Conservation (phyloP, 805 yeast species). For the Ogataea allantospora region DNA sequence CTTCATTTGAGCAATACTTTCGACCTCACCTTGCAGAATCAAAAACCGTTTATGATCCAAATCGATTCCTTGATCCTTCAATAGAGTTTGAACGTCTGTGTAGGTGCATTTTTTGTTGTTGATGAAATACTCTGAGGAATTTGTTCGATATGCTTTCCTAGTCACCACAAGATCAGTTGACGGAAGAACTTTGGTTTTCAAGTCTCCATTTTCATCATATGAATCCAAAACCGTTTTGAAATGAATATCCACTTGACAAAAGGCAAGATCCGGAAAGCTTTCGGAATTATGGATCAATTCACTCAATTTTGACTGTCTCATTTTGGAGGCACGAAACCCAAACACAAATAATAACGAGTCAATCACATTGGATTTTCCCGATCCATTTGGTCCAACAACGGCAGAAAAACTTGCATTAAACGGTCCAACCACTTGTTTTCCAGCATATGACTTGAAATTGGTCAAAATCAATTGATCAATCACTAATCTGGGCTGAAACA, state of each 20-base stretch:
- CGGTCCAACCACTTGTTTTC: conserved; percentile 90
- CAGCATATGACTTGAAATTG: conserved; percentile 95
- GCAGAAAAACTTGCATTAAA: conserved; percentile 93
- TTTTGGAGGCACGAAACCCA: conserved; percentile 93
- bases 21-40: conserved; percentile 97
- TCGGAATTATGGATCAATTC: conserved; percentile 93
- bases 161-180: conserved; percentile 66
- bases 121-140: conserved; percentile 74
- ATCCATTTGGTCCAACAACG: conserved; percentile 97
- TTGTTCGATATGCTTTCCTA: conserved; percentile 75
- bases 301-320: conserved; percentile 93
- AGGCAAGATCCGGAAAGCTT: conserved; percentile 57
- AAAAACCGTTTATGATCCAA: conserved; percentile 91
- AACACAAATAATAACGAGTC: conserved; percentile 97
- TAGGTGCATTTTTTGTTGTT: conserved; percentile 70
- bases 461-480: conserved; percentile 71
- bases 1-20: conserved; percentile 97
- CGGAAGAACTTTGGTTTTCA: conserved; percentile 45
- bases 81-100: conserved; percentile 70
- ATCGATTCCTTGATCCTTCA: conserved; percentile 85
- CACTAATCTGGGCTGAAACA: conserved; percentile 53
- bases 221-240: conserved; percentile 73
- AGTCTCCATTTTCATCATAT: conserved; percentile 20
- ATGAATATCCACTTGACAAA: conserved; percentile 89
- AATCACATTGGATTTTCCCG: conserved; percentile 96